Conservation (phyloP, 495 filamentous ascomycete species). For the Podospora conica region DNA sequence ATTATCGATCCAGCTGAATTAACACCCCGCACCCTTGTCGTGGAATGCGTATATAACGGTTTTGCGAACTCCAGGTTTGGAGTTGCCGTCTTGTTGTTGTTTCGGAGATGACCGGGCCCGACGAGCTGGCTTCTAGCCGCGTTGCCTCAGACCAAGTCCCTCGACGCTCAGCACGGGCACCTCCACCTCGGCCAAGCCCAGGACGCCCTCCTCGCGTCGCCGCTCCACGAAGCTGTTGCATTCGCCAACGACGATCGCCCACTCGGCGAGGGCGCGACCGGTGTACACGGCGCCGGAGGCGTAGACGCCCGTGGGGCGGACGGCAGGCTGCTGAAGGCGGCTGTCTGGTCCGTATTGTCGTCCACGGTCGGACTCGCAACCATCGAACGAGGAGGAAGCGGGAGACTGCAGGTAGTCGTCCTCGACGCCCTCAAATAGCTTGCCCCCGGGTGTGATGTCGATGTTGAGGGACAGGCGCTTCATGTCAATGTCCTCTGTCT, state of each 20-base stretch:
- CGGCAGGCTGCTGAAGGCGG: slow-evolving; percentile 12
- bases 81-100: background rate
- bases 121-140: slow-evolving; percentile 5
- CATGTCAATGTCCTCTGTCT: slow-evolving; percentile 3
- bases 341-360: slow-evolving; percentile 11
- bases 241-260: slow-evolving; percentile 76
- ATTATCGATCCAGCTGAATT: background rate
- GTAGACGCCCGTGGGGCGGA: slow-evolving; percentile 35
- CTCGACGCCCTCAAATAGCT: slow-evolving; percentile 4
- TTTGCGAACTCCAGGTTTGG: too few species aligned
- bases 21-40: background rate
- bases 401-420: slow-evolving; percentile 12
- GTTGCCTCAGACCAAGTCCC: slow-evolving; percentile 57
- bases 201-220: slow-evolving; percentile 78
- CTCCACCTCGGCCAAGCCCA: slow-evolving; percentile 68
- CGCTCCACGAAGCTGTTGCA: slow-evolving; percentile 90
- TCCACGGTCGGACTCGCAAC: slow-evolving; percentile 14
- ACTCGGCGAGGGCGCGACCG: slow-evolving; percentile 87
- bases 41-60: background rate
- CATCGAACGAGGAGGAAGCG: slow-evolving; percentile 7
- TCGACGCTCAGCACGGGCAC: slow-evolving; percentile 85
- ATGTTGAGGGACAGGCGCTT: slow-evolving; percentile 21
- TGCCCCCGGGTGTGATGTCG: slow-evolving; percentile 9
- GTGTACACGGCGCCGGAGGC: slow-evolving; percentile 57
- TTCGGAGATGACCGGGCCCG: background rate